Percentiles rank a stretch among this genome's conserved stretches.
phyloP scores from a whole-genome alignment of 1,284 basidiomycete species.

The Apiotrichum porosum region DNA sequence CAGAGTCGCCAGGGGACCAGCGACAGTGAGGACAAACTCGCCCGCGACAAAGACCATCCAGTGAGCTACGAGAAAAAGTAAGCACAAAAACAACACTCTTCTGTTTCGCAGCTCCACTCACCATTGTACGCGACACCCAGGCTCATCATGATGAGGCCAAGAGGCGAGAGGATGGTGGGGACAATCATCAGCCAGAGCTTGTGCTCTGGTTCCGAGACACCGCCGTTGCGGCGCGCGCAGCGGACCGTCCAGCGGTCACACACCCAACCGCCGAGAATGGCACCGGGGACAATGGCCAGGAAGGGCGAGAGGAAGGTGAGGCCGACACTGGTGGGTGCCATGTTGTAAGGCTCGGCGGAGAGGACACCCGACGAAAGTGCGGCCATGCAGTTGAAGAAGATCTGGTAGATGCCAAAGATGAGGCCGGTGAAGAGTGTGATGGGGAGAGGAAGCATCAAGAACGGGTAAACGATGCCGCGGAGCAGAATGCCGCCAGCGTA shows the following conservation, averaged over 20 bases:
- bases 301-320: constrained; percentile 7
- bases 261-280: constrained; percentile 10
- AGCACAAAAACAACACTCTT: constrained; percentile 1
- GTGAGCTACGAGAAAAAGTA: constrained; percentile 6
- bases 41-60: constrained; percentile 28
- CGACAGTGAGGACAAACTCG: constrained; percentile 18
- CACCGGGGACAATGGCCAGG: constrained; percentile 21
- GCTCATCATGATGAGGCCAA: constrained; percentile 25
- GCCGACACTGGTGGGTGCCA: neutral
- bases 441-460: constrained; percentile 12
- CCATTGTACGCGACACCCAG: constrained; percentile 19
- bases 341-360: neutral
- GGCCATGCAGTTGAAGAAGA: constrained; percentile 24
- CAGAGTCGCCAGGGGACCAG: constrained; percentile 20
- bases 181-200: constrained; percentile 17
- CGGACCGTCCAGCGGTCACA: constrained; percentile 12
- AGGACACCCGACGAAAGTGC: constrained; percentile 18
- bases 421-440: constrained; percentile 18
- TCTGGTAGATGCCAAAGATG: constrained; percentile 19
- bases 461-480: constrained; percentile 17
- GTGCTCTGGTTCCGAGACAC: constrained; percentile 22
- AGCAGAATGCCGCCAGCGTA: constrained; percentile 14
- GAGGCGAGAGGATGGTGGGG: constrained; percentile 11
- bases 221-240: constrained; percentile 11
- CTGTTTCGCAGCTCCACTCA: too few species aligned